Evolutionary conservation across 257 asterid genomes (phyloP).

Genomic region (Cruciata laevipes): DNA sequence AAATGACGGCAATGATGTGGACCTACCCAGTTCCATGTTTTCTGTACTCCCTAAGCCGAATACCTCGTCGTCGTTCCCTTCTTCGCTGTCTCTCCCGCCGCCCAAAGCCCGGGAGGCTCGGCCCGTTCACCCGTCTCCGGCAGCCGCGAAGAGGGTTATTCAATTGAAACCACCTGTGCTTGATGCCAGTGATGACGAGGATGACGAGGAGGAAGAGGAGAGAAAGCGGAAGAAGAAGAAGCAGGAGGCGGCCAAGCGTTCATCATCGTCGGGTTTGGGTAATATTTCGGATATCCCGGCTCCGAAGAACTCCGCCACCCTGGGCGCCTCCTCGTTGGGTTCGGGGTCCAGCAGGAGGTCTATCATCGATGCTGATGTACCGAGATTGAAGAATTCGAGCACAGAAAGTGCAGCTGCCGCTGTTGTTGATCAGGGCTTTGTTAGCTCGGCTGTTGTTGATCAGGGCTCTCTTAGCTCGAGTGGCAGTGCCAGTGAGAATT

Average conservation of each 20-base stretch:
- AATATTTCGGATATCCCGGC: constrained; percentile 53
- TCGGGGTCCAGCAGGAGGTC: constrained; percentile 64
- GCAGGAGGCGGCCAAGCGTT: constrained; percentile 31
- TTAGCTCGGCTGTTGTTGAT: constrained; percentile 19
- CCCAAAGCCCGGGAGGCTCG: constrained; percentile 20
- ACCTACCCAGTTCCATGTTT: constrained; percentile 14
- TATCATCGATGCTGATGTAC: constrained; percentile 49
- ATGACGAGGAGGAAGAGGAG: constrained; percentile 45
- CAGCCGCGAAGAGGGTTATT: constrained; percentile 50
- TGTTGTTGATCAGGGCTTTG: constrained; percentile 11
- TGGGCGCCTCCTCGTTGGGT: constrained; percentile 57
- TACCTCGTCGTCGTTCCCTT: constrained; percentile 35
- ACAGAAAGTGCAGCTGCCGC: constrained; percentile 18
- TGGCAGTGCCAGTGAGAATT: constrained; percentile 12
- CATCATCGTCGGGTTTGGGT: constrained; percentile 19
- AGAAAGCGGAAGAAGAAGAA: constrained; percentile 49
- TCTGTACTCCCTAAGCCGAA: constrained; percentile 59
- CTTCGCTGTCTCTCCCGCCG: constrained; percentile 21
- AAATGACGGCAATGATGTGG: background rate
- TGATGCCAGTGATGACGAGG: constrained; percentile 19
- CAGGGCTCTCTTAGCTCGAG: constrained; percentile 17
- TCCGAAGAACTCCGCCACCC: constrained; percentile 53
- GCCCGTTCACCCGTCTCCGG: background rate
- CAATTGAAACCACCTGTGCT: constrained; percentile 76
- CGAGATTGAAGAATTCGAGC: constrained; percentile 23